Base-by-base conservation (phyloP, 805 yeast species). In the Barnettozyma californica region DNA sequence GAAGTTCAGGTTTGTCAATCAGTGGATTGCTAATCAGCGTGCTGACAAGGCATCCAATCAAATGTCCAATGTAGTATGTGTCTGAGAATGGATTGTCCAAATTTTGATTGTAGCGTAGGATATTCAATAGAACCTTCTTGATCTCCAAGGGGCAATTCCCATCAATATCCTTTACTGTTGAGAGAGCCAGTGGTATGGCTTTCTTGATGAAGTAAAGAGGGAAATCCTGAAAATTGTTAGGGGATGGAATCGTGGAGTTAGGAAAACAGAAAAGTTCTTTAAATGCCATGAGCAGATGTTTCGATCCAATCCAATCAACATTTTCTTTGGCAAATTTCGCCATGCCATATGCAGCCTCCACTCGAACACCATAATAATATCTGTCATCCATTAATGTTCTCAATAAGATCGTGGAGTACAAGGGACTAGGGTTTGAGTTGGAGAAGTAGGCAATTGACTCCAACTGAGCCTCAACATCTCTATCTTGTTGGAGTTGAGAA, bases 391-490 rank as follows among this genome's bases (percentile, higher is more conserved):
- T 74, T 4, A 88, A 65, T 0, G 98, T 91, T 46, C 97, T 71
- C 2, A 87, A 69, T 39, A 94, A 68, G 19, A 87, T 77, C 0
- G 96, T 81, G 8, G 95, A 87, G 61, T 89, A 86, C 5, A 86
- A 70, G 0, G 73, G 55, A 2, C 77, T 74, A 0, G 90, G 87
- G 47, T 78, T 76, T 4, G 70, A 68, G 19, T 74, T 78, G 8
- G 85, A 82, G 65, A 88, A 92, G 63, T 77, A 87, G 44, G 74
- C 69, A 14, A 91, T 77, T 9, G 97, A 89, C 46, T 89, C 96
- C 39, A 81, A 67, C 60, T 94, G 99, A 0, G 99, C 99, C 52
- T 90, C 96, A 18, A 94, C 95, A 61, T 94, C 99, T 53, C 97
- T 71, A 66, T 94, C 99, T 62, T 90, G 95, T 57, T 87, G 94